Evolutionary conservation across 1,284 basidiomycete species (phyloP).

Genomic region (Cryptococcus sp.): DNA sequence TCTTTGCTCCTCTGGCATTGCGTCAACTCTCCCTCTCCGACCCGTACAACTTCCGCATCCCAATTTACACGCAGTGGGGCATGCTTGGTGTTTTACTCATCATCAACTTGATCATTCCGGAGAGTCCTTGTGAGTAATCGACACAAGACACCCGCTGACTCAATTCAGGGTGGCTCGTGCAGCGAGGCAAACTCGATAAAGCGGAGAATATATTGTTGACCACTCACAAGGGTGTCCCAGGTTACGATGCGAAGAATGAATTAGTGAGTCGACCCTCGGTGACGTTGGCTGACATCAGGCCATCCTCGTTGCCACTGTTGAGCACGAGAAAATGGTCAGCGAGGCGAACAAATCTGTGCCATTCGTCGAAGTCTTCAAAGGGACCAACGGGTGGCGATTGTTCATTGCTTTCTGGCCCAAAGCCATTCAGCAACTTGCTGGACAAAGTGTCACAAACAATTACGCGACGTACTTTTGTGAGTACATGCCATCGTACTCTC

Average conservation of each 20-base stretch:
- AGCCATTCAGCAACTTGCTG: slow-evolving; percentile 31
- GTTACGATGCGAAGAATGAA: slow-evolving; percentile 25
- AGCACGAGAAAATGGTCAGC: slow-evolving; percentile 19
- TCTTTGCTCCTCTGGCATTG: slow-evolving; percentile 23
- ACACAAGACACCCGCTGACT: not conserved
- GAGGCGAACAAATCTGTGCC: slow-evolving; percentile 14
- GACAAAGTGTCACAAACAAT: slow-evolving; percentile 20
- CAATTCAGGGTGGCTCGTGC: slow-evolving; percentile 31
- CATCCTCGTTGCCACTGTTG: slow-evolving; percentile 31
- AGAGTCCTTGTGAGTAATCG: slow-evolving; percentile 28
- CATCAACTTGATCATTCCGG: slow-evolving; percentile 32
- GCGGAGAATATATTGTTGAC: slow-evolving; percentile 22
- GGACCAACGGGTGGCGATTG: slow-evolving; percentile 29
- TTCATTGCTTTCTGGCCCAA: slow-evolving; percentile 38
- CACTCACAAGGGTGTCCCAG: slow-evolving; percentile 16
- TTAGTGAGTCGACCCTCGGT: slow-evolving; percentile 7
- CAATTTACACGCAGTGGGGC: slow-evolving; percentile 35
- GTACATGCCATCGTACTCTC: too few relatives aligned
- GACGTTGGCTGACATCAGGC: not conserved
- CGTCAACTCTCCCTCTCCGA: slow-evolving; percentile 10
- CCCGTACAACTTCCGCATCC: slow-evolving; percentile 20
- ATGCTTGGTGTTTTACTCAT: slow-evolving; percentile 23
- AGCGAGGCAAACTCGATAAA: slow-evolving; percentile 25
- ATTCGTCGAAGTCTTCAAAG: slow-evolving; percentile 29
- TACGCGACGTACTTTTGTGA: slow-evolving; percentile 36